These are phyloP conservation scores for Trichoderma atrobrunneum DNA, from an alignment of 2,329 filamentous ascomycete genomes.

Conservation along the genomic window DNA sequence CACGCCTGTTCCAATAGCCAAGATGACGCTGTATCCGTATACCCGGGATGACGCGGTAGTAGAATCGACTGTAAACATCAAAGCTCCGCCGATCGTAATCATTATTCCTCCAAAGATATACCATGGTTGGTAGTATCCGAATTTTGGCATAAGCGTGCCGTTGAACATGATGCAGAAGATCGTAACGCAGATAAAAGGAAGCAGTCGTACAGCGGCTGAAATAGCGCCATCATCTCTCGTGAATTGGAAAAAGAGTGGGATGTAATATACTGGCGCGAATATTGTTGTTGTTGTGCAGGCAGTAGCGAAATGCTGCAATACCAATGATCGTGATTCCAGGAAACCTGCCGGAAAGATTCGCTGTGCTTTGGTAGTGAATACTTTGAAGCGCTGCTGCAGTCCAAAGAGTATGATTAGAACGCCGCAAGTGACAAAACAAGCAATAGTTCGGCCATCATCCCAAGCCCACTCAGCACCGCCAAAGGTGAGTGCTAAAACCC, in stretches of 20 bases:
- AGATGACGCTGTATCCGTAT: background rate
- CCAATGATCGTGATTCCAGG: background rate
- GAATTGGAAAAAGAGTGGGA: background rate
- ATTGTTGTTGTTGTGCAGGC: background rate
- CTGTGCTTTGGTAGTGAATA: background rate
- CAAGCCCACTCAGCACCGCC: background rate
- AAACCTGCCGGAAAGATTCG: background rate
- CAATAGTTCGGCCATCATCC: background rate
- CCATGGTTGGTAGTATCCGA: background rate
- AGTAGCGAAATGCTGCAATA: background rate
- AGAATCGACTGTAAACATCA: background rate
- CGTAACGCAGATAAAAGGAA: background rate
- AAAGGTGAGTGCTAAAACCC: background rate
- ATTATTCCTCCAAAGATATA: background rate
- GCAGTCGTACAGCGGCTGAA: background rate
- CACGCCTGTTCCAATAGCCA: background rate
- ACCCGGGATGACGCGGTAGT: background rate
- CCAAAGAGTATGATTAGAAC: background rate
- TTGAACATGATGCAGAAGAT: background rate
- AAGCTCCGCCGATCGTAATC: background rate
- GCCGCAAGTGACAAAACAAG: background rate
- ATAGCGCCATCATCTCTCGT: background rate
- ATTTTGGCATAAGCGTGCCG: background rate
- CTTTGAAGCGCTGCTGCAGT: background rate
- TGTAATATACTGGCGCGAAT: background rate